Evolutionary conservation across 768 basidiomycete genomes (phyloP).

Genomic region (Lactarius hatsudake): DNA sequence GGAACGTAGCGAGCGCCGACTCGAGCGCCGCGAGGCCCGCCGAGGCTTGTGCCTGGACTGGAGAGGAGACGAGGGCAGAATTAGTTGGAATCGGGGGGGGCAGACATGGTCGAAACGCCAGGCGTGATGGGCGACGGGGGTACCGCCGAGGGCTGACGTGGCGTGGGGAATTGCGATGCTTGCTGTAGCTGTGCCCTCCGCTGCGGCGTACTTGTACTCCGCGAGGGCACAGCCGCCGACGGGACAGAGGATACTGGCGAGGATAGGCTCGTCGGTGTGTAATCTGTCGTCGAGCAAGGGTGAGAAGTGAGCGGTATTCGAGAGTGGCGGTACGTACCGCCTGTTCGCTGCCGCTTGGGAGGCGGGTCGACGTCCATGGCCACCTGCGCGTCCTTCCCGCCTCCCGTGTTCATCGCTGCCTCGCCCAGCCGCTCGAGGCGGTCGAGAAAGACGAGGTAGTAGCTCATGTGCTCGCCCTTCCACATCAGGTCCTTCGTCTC

Average conservation of each 20-base stretch:
- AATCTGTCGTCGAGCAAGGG: neutral
- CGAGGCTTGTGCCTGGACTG: neutral
- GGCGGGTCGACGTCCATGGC: slow-evolving; percentile 17
- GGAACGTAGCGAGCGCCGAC: neutral
- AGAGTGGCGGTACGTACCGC: neutral
- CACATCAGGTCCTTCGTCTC: slow-evolving; percentile 25
- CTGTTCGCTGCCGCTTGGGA: slow-evolving; percentile 14
- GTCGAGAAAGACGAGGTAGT: slow-evolving; percentile 15
- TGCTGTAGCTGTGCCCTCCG: neutral
- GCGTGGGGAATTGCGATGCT: neutral
- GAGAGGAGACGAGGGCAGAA: neutral
- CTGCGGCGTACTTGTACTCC: neutral
- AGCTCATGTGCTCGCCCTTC: slow-evolving; percentile 19
- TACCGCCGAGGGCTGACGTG: neutral
- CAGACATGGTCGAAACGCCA: neutral
- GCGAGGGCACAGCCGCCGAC: neutral
- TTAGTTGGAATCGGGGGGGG: neutral
- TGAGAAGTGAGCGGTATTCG: neutral
- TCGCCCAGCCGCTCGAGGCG: slow-evolving; percentile 15
- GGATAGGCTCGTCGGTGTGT: neutral
- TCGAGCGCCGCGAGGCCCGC: neutral
- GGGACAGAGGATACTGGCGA: neutral
- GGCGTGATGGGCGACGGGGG: neutral
- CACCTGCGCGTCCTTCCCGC: neutral
- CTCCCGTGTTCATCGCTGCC: neutral